phyloP scores from a whole-genome alignment of 2,329 filamentous ascomycete genomes.

The Aaosphaeria arxii region DNA sequence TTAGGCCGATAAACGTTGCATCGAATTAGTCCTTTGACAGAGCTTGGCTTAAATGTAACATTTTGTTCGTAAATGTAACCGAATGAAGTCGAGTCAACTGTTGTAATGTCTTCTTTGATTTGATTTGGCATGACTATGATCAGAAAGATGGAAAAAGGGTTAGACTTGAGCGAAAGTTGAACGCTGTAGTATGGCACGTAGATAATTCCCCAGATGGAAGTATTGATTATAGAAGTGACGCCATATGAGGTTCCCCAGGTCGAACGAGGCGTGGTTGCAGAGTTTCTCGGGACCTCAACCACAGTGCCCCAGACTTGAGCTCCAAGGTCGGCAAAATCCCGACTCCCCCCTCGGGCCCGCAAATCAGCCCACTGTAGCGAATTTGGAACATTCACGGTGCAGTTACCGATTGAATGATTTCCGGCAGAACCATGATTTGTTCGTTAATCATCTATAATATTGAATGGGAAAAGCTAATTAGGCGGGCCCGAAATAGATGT shows the following conservation, averaged over 20 bases:
- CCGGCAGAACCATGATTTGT: too few relatives aligned
- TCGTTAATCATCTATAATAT: too few relatives aligned
- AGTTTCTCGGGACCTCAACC: background rate
- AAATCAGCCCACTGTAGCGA: background rate
- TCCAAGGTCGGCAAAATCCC: background rate
- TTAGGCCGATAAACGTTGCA: conserved; percentile 3
- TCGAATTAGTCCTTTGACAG: background rate
- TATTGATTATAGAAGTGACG: background rate
- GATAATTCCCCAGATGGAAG: background rate
- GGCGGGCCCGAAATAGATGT: too few relatives aligned
- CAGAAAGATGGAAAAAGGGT: background rate
- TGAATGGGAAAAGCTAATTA: too few relatives aligned
- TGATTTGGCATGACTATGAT: background rate
- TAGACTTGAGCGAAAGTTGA: background rate
- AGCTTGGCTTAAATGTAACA: background rate
- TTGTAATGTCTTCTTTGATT: background rate
- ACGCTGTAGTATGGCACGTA: background rate
- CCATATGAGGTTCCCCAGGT: background rate
- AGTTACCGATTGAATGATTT: background rate
- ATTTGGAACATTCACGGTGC: background rate
- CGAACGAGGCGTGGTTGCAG: background rate
- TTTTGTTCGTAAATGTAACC: background rate
- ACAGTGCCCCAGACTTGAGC: too few relatives aligned
- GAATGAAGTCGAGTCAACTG: background rate
- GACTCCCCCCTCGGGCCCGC: background rate